phyloP scores from a whole-genome alignment of 495 filamentous ascomycete genomes.

The Baudoinia panamericana region DNA sequence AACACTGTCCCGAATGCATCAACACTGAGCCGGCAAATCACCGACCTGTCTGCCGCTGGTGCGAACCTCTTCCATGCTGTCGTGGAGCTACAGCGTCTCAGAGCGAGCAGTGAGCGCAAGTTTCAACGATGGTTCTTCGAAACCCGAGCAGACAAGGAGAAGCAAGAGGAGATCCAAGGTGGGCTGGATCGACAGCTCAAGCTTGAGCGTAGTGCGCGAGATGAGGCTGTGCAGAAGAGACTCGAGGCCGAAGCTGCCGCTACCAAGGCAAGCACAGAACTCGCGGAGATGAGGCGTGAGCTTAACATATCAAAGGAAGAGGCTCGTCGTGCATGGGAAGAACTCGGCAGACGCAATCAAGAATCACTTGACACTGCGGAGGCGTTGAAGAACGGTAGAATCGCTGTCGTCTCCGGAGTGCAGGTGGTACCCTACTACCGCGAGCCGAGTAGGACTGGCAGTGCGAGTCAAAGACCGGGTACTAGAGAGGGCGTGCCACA shows the following conservation, averaged over 20 bases:
- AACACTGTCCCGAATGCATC: slow-evolving; percentile 61
- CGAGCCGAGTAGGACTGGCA: slow-evolving; percentile 45
- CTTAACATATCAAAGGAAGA: slow-evolving; percentile 92
- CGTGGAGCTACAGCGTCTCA: slow-evolving; percentile 88
- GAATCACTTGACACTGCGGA: slow-evolving; percentile 87
- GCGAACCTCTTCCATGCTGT: slow-evolving; percentile 97
- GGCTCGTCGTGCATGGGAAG: slow-evolving; percentile 91
- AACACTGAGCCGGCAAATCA: slow-evolving; percentile 86
- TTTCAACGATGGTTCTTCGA: slow-evolving; percentile 99
- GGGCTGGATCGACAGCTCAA: slow-evolving; percentile 60
- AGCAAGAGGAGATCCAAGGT: slow-evolving; percentile 69
- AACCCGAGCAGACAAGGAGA: slow-evolving; percentile 76
- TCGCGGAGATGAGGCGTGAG: slow-evolving; percentile 78
- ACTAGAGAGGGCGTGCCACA: slow-evolving; percentile 26
- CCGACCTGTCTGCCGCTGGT: slow-evolving; percentile 86
- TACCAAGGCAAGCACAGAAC: slow-evolving; percentile 32
- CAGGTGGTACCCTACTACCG: slow-evolving; percentile 93
- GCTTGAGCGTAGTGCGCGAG: slow-evolving; percentile 54
- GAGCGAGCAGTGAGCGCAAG: slow-evolving; percentile 89
- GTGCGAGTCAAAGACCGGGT: slow-evolving; percentile 27
- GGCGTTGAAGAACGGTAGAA: slow-evolving; percentile 72
- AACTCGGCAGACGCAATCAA: slow-evolving; percentile 84
- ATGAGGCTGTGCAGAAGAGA: slow-evolving; percentile 40
- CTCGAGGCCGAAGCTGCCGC: slow-evolving; percentile 38
- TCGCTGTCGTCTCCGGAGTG: slow-evolving; percentile 80